Percentiles rank a stretch among this genome's conserved stretches.
These are phyloP conservation scores for Aethionema arabicum DNA, from an alignment of 345 rosid species.

Conservation along the genomic window DNA sequence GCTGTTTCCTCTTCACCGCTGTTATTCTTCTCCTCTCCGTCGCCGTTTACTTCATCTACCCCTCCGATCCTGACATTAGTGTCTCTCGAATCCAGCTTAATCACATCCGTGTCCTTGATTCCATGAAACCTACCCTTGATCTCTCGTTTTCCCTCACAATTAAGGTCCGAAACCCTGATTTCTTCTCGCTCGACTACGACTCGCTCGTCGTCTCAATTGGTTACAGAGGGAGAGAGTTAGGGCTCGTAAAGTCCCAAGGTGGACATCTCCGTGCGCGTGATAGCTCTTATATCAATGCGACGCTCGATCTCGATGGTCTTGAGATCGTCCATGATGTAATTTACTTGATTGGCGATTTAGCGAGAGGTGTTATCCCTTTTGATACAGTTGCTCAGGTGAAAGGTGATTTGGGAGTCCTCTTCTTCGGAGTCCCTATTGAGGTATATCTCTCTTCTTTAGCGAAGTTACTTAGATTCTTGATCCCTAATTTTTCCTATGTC, in stretches of 20 bases:
- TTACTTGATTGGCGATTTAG: conserved; percentile 73
- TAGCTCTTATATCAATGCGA: conserved; percentile 63
- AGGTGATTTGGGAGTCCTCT: conserved; percentile 61
- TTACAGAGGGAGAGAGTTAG: conserved; percentile 77
- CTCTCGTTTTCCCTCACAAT: conserved; percentile 63
- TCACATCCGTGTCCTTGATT: conserved; percentile 49
- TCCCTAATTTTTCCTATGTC: not conserved
- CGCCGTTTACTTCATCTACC: conserved; percentile 58
- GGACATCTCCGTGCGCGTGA: conserved; percentile 61
- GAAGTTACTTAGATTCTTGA: not conserved
- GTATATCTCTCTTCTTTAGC: conserved; percentile 32
- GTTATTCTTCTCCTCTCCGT: conserved; percentile 51
- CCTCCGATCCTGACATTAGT: conserved; percentile 61
- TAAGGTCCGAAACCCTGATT: conserved; percentile 61
- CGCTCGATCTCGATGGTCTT: conserved; percentile 72
- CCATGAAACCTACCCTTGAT: conserved; percentile 52
- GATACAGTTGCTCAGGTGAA: conserved; percentile 55
- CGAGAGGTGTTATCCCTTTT: conserved; percentile 65
- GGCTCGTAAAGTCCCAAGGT: conserved; percentile 56
- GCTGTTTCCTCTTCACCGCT: conserved; percentile 44
- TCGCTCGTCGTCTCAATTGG: conserved; percentile 66
- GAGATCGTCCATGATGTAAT: conserved; percentile 66
- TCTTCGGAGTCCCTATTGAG: conserved; percentile 65
- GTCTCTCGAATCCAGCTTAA: conserved; percentile 60
- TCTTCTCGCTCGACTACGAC: conserved; percentile 62